phyloP scores from a whole-genome alignment of 768 basidiomycete species.

The Plicaturopsis crispa region DNA sequence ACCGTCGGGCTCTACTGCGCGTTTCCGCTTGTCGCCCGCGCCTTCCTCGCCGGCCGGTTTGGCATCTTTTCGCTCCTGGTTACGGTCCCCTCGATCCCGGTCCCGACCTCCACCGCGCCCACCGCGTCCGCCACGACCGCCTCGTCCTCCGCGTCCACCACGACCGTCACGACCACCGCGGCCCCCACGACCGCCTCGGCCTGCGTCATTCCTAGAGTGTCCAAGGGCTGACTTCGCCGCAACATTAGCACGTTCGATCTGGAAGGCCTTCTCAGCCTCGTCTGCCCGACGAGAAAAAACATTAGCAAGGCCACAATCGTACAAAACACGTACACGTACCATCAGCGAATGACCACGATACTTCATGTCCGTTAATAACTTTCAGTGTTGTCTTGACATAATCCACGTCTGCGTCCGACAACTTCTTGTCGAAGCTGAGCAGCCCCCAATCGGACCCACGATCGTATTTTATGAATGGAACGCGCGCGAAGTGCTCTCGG shows the following conservation, averaged over 20 bases:
- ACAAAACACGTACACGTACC: slow-evolving; percentile 31
- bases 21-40: slow-evolving; percentile 69
- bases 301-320: slow-evolving; percentile 1
- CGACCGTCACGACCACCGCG: slow-evolving; percentile 33
- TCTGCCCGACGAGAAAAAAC: slow-evolving; percentile 30
- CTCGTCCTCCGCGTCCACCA: slow-evolving; percentile 21
- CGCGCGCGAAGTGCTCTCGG: slow-evolving; percentile 36
- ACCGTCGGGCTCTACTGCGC: slow-evolving; percentile 71
- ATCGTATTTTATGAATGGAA: slow-evolving; percentile 40
- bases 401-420: slow-evolving; percentile 68
- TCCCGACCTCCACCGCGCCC: slow-evolving; percentile 13
- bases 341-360: slow-evolving; percentile 56
- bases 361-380: slow-evolving; percentile 54
- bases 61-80: slow-evolving; percentile 10
- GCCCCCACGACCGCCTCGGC: slow-evolving; percentile 41
- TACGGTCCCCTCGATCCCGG: slow-evolving; percentile 9
- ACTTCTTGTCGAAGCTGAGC: slow-evolving; percentile 51
- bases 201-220: slow-evolving; percentile 31
- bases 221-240: slow-evolving; percentile 46
- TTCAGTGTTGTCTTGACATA: slow-evolving; percentile 60
- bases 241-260: slow-evolving; percentile 64
- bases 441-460: slow-evolving; percentile 39
- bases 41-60: slow-evolving; percentile 28
- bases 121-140: slow-evolving; percentile 25
- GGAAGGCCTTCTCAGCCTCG: slow-evolving; percentile 65